Base-by-base conservation (phyloP, 495 filamentous ascomycete genomes). In the Hypoxylon crocopeplum region DNA sequence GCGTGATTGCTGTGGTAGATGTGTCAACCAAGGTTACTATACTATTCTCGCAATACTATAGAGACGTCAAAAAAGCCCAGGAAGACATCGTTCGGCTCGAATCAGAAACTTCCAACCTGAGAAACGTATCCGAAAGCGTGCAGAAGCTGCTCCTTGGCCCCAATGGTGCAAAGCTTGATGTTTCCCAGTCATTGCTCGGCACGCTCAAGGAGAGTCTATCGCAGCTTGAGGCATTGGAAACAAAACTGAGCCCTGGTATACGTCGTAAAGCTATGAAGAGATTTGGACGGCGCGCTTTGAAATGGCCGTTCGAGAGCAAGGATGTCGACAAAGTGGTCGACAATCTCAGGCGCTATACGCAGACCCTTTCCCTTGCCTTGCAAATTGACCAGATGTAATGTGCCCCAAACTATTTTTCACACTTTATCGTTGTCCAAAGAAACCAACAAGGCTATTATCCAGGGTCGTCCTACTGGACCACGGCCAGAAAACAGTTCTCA, bases 281-380 rank as follows among this genome's bases (percentile, higher is more conserved):
- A 38, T 30, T 27, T 27, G 24, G 24, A 27, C 8, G 72, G 33
- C 69, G 70, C 58, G 65, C 73, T 44, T 67, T 76, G 21, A 76
- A 72, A 52, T 81, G 72, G 76, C 77, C 71, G 7, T 70, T 81
- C 37, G 66, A 69, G 44, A 71, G 69, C 22, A 68, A 69, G 47
- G 69, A 75, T 40, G 69, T 77, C 22, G 69, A 76, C 20, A 64
- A 70, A 37, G 56, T 67, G 7, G 68, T 78, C 42, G 27, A 38
- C 33, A 59, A 68, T 44, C 57, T 81, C 41, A 56, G 71, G 34
- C 51, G 66, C 52, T 71, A 72, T 41, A 69, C 77, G 64, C 33
- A 68, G 34, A 62, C 62, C 7, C 67, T 81, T 44, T 56, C 25
- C 37, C 56, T 77, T 17, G 65, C 72, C 20, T 67, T 80, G 37